Evolutionary conservation across 352 stramenopile genomes (phyloP).

Genomic region (Aphanomyces stellatus): DNA sequence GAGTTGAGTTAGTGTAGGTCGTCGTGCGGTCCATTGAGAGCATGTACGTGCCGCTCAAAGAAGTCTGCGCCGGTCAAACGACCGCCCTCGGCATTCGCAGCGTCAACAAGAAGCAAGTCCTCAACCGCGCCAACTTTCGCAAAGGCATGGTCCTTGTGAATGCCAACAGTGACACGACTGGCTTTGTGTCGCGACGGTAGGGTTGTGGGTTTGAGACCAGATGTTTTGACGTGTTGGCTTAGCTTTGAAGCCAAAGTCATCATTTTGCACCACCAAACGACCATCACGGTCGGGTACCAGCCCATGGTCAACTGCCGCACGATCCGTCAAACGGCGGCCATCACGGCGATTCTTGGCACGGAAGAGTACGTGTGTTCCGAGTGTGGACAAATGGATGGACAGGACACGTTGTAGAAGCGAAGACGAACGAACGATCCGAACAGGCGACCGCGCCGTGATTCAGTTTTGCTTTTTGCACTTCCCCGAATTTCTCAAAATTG

Average conservation of each 20-base stretch:
- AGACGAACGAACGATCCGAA: slow-evolving; percentile 78
- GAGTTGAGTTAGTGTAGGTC: too few relatives aligned
- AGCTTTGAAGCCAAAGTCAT: slow-evolving; percentile 90
- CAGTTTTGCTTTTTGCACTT: slow-evolving; percentile 88
- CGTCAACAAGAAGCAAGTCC: slow-evolving; percentile 82
- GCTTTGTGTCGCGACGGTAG: slow-evolving; percentile 59
- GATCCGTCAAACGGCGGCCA: slow-evolving; percentile 86
- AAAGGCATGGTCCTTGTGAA: slow-evolving; percentile 91
- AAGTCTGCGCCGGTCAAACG: slow-evolving; percentile 78
- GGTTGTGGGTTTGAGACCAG: background rate
- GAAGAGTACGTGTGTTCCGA: slow-evolving; percentile 5
- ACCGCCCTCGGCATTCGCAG: slow-evolving; percentile 78
- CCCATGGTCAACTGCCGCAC: slow-evolving; percentile 92
- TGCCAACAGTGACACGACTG: slow-evolving; percentile 55
- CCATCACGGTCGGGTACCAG: slow-evolving; percentile 88
- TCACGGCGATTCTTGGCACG: slow-evolving; percentile 61
- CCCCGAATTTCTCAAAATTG: slow-evolving; percentile 93
- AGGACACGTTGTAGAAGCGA: slow-evolving; percentile 20
- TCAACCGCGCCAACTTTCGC: slow-evolving; percentile 78
- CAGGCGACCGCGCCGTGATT: slow-evolving; percentile 83
- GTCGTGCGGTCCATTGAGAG: slow-evolving; percentile 79
- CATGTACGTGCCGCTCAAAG: slow-evolving; percentile 86
- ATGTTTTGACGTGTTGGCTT: slow-evolving; percentile 9
- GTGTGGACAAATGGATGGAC: too few relatives aligned
- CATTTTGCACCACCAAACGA: slow-evolving; percentile 95